A percentile compares a stretch with the other conserved stretches of the same genome.
Evolutionary conservation across 1,139 yeast genomes (phyloP).

Genomic region (Suhomyces taliae): DNA sequence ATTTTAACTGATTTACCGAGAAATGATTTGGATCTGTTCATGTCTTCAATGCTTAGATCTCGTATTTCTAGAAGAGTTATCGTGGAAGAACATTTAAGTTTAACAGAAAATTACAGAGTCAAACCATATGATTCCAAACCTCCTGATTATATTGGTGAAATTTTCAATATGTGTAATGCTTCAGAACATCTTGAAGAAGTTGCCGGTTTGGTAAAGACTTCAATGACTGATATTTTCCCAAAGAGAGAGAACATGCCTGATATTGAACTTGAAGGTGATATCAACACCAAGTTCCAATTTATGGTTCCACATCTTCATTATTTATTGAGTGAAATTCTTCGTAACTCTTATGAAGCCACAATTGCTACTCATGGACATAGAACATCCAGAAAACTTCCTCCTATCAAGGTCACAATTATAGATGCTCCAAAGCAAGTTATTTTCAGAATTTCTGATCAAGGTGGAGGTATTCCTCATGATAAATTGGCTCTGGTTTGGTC

Average conservation of each 20-base stretch:
- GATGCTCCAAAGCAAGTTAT: constrained; percentile 65
- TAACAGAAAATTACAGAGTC: constrained; percentile 60
- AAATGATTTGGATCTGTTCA: constrained; percentile 62
- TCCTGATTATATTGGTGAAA: constrained; percentile 80
- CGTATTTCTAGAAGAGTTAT: constrained; percentile 87
- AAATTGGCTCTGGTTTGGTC: constrained; percentile 74
- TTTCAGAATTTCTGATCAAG: constrained; percentile 82
- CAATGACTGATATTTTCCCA: constrained; percentile 53
- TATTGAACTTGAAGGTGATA: constrained; percentile 67
- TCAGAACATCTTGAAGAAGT: constrained; percentile 57
- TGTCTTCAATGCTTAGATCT: constrained; percentile 76
- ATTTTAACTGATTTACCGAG: constrained; percentile 63
- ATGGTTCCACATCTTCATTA: constrained; percentile 85
- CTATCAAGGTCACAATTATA: constrained; percentile 70
- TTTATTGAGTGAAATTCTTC: constrained; percentile 78
- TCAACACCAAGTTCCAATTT: constrained; percentile 69
- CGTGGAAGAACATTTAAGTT: constrained; percentile 84
- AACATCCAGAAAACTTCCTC: constrained; percentile 50
- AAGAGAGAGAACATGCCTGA: constrained; percentile 66
- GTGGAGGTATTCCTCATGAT: constrained; percentile 76
- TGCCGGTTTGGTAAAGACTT: constrained; percentile 49
- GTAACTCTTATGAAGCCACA: constrained; percentile 84
- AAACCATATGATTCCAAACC: constrained; percentile 51
- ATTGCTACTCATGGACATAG: constrained; percentile 41
- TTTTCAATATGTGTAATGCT: constrained; percentile 77